Evolutionary conservation across 1,139 yeast genomes (phyloP).

Genomic region (Candida sp.): DNA sequence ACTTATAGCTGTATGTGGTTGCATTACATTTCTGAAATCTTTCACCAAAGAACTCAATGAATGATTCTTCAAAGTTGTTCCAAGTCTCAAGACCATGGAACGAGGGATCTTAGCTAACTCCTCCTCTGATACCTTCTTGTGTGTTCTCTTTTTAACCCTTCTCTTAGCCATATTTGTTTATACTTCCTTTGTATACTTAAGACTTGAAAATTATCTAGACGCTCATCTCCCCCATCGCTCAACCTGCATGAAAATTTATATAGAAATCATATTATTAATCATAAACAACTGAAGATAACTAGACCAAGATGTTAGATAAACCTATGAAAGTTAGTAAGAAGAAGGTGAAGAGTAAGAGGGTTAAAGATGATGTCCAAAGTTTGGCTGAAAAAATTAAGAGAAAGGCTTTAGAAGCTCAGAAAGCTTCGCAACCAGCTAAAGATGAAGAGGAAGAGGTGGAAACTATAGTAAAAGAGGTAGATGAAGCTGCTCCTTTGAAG

Average conservation of each 20-base stretch:
- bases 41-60: conserved; percentile 79
- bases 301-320: conserved; percentile 10
- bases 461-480: conserved; percentile 11
- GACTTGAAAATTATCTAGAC: background rate
- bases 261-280: no score
- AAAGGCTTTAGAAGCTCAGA: conserved; percentile 41
- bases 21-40: conserved; percentile 89
- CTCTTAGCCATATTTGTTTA: conserved; percentile 34
- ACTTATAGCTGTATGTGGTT: conserved; percentile 93
- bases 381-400: conserved; percentile 52
- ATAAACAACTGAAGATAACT: background rate
- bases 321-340: conserved; percentile 12
- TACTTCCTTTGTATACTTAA: background rate
- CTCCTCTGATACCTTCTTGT: conserved; percentile 62
- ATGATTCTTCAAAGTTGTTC: conserved; percentile 75
- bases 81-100: conserved; percentile 90
- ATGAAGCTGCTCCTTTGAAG: conserved; percentile 22
- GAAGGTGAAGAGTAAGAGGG: conserved; percentile 9
- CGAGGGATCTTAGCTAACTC: conserved; percentile 75
- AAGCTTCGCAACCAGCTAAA: conserved; percentile 7
- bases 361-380: conserved; percentile 24
- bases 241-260: conserved; percentile 1
- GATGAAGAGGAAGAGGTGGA: conserved; percentile 10
- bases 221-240: conserved; percentile 1
- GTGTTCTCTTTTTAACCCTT: conserved; percentile 79